Conservation (phyloP, 192 early-diverging fungal genomes). For the Coemansia sp. region DNA sequence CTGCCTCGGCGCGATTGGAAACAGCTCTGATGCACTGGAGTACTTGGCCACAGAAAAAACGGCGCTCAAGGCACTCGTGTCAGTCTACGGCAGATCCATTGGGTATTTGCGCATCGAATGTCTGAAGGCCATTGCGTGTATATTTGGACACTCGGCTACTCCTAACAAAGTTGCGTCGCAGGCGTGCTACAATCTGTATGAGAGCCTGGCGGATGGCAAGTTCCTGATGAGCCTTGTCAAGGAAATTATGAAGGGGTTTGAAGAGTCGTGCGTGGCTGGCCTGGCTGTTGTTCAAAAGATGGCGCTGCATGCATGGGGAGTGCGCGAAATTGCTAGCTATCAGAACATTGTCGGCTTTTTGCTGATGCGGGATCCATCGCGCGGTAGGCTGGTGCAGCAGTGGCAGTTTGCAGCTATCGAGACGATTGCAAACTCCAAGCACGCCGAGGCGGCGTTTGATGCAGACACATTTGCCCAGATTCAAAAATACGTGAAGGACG, state of each 20-base stretch:
- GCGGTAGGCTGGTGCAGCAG: conserved; percentile 36
- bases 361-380: conserved; percentile 39
- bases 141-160: conserved; percentile 27
- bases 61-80: conserved; percentile 29
- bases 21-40: conserved; percentile 30
- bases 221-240: conserved; percentile 34
- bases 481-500: conserved; percentile 30
- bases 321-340: conserved; percentile 41
- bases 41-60: conserved; percentile 33
- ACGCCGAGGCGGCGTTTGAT: conserved; percentile 33
- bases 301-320: conserved; percentile 38
- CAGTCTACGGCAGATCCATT: conserved; percentile 23
- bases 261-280: conserved; percentile 41
- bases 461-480: conserved; percentile 18
- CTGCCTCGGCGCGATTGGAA: conserved; percentile 41
- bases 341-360: conserved; percentile 36
- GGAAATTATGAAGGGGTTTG: conserved; percentile 50
- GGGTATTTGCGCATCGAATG: conserved; percentile 31
- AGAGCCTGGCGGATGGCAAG: conserved; percentile 27
- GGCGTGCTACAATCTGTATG: conserved; percentile 41
- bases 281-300: conserved; percentile 45
- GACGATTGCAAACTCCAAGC: conserved; percentile 20
- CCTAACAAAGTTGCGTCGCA: conserved; percentile 26
- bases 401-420: conserved; percentile 43
- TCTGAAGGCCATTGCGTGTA: conserved; percentile 39